A percentile compares a stretch with the other conserved stretches of the same genome.
Conservation (phyloP, 805 yeast genomes). For the Blastobotrys terrestris region DNA sequence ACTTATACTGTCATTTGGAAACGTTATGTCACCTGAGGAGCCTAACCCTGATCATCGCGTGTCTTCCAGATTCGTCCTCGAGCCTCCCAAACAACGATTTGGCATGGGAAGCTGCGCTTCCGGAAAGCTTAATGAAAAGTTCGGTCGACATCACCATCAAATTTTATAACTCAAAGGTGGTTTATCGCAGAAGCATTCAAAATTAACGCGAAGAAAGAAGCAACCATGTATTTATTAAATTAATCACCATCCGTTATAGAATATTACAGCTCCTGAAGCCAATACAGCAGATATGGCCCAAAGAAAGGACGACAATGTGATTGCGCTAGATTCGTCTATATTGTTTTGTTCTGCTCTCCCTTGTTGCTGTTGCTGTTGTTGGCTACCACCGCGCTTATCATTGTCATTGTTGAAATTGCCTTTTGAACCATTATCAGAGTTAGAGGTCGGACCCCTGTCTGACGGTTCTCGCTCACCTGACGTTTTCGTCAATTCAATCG, state of each 20-base stretch:
- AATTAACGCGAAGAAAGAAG: background rate
- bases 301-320: background rate
- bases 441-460: background rate
- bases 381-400: background rate
- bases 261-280: background rate
- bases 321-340: background rate
- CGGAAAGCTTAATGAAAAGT: background rate
- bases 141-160: background rate
- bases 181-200: background rate
- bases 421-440: background rate
- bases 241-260: background rate
- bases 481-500: background rate
- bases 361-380: conserved; percentile 1
- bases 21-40: background rate
- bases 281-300: background rate
- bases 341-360: too few relatives aligned
- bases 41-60: background rate
- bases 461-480: background rate
- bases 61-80: background rate
- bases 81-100: background rate
- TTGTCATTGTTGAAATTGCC: background rate
- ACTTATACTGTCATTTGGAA: background rate
- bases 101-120: background rate
- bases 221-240: background rate
- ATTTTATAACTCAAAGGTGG: background rate